Percentiles rank a stretch among this genome's conserved stretches.
These are phyloP conservation scores for Hemerocallis citrina DNA, from an alignment of 106 monocot genomes.

Conservation along the genomic window DNA sequence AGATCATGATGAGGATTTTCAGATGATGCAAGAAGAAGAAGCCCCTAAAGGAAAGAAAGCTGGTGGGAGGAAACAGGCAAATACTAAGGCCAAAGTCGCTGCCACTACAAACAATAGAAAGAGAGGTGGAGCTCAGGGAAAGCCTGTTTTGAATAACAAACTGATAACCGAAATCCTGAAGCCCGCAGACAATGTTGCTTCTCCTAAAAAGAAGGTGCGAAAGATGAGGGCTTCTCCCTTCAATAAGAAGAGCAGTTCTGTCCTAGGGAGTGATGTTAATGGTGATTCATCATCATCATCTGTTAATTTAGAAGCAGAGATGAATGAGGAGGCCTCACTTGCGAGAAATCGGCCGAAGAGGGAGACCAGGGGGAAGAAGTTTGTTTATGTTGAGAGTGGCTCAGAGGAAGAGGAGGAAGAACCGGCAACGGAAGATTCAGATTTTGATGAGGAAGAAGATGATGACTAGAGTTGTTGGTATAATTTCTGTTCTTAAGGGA, in stretches of 20 bases:
- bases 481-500: too few relatives aligned
- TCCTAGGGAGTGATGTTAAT: constrained; percentile 20
- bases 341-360: constrained; percentile 28
- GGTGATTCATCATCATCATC: neutral
- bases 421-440: constrained; percentile 29
- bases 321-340: constrained; percentile 10
- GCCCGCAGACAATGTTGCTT: constrained; percentile 24
- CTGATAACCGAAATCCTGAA: constrained; percentile 33
- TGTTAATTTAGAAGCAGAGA: neutral
- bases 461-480: neutral
- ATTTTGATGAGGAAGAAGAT: constrained; percentile 32
- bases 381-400: constrained; percentile 20
- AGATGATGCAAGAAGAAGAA: neutral
- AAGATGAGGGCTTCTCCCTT: constrained; percentile 85
- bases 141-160: constrained; percentile 17
- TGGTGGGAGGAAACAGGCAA: constrained; percentile 22
- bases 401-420: constrained; percentile 20
- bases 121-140: constrained; percentile 21
- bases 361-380: constrained; percentile 10
- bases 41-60: constrained; percentile 20
- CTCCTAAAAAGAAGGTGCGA: constrained; percentile 86
- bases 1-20: constrained; percentile 16
- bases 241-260: constrained; percentile 83
- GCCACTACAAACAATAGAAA: constrained; percentile 8
- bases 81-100: constrained; percentile 4